A percentile compares a stretch with the other conserved stretches of the same genome.
These are phyloP conservation scores for Enteropsectra breve DNA, from an alignment of 371 early-diverging fungal genomes.

Conservation along the genomic window DNA sequence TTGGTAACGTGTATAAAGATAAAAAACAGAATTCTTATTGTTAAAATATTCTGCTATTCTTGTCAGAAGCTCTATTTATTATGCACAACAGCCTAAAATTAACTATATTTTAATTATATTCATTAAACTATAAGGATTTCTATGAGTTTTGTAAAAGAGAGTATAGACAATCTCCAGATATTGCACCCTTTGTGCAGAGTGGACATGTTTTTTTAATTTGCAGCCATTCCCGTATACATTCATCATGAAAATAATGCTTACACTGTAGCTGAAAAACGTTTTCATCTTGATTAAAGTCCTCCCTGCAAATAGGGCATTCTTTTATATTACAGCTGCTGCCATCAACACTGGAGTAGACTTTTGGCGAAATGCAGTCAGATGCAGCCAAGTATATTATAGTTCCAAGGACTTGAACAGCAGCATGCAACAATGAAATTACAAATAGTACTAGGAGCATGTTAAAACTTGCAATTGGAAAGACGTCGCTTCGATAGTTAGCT, in stretches of 20 bases:
- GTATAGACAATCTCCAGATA: not conserved
- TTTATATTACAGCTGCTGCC: too few species aligned
- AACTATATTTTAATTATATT: not conserved
- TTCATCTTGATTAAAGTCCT: conserved; percentile 21
- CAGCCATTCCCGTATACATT: conserved; percentile 61
- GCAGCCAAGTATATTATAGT: too few species aligned
- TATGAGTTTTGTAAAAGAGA: not conserved
- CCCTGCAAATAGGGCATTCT: conserved; percentile 15
- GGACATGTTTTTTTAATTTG: conserved; percentile 60
- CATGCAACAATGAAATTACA: too few species aligned
- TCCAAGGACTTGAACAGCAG: too few species aligned
- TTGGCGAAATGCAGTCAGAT: too few species aligned
- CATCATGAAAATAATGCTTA: conserved; percentile 59
- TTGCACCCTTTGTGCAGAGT: conserved; percentile 44
- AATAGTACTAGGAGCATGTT: too few species aligned
- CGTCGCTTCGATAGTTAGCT: too few species aligned
- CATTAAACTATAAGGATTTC: not conserved
- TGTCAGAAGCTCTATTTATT: not conserved
- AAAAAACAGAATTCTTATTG: not conserved
- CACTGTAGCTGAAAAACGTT: conserved; percentile 29
- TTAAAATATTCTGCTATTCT: not conserved
- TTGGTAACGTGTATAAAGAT: too few species aligned
- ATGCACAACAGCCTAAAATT: not conserved
- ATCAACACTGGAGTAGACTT: too few species aligned
- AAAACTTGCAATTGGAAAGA: too few species aligned